A percentile compares a stretch with the other conserved stretches of the same genome.
Conservation (phyloP, 2,329 filamentous ascomycete species). For the Ascosphaera apis region DNA sequence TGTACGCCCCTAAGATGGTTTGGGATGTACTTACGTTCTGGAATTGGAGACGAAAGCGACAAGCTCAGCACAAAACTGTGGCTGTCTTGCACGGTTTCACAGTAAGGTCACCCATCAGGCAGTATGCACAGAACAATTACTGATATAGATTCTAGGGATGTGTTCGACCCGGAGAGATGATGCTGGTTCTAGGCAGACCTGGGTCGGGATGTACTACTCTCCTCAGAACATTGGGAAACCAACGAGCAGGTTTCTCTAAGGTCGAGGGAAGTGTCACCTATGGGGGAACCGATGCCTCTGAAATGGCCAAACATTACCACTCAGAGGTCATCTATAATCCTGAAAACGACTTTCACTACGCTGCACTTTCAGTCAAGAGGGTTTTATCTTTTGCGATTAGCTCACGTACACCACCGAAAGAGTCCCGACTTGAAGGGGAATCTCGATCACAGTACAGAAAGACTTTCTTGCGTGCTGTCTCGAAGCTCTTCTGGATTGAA, state of each 20-base stretch:
- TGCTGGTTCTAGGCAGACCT: conserved; percentile 15
- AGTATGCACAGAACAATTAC: not conserved
- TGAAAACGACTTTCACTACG: conserved; percentile 55
- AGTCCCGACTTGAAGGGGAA: conserved; percentile 37
- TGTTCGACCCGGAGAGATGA: conserved; percentile 17
- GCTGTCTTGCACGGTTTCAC: conserved; percentile 44
- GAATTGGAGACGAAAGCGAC: conserved; percentile 10
- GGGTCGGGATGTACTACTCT: conserved; percentile 49
- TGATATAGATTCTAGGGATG: conserved; percentile 12
- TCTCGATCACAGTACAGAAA: conserved; percentile 34
- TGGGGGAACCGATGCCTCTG: conserved; percentile 29
- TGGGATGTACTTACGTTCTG: conserved; percentile 20
- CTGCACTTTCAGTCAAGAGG: conserved; percentile 51
- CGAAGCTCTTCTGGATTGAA: conserved; percentile 48
- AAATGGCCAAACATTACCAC: conserved; percentile 26
- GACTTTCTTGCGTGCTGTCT: conserved; percentile 42
- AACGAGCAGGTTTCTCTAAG: conserved; percentile 34
- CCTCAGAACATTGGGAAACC: conserved; percentile 57
- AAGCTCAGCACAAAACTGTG: conserved; percentile 28
- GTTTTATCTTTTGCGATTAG: conserved; percentile 52
- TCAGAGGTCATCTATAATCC: conserved; percentile 46
- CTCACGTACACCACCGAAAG: conserved; percentile 41
- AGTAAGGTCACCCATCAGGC: conserved; percentile 6
- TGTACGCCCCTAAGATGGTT: conserved; percentile 24
- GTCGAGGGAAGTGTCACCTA: conserved; percentile 33